These are phyloP conservation scores for Microbotryum lychnidis-dioicae DNA, from an alignment of 1,284 basidiomycete species.

Conservation along the genomic window DNA sequence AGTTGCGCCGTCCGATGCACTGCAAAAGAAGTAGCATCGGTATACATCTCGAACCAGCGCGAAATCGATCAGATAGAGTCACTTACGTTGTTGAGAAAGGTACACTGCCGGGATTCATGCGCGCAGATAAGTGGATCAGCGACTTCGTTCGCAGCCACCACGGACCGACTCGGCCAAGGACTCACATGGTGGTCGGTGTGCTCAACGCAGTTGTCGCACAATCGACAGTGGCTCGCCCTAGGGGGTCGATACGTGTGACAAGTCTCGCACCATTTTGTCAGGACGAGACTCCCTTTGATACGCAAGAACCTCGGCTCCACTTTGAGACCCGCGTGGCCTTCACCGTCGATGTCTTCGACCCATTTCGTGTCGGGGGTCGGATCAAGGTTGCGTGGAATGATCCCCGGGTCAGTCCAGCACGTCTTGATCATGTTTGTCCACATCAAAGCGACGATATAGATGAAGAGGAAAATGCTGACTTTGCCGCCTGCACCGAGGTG, in stretches of 20 bases:
- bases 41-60: neutral
- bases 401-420: conserved; percentile 79
- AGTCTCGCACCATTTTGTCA: conserved; percentile 61
- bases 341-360: conserved; percentile 40
- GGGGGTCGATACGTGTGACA: conserved; percentile 79
- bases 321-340: conserved; percentile 12
- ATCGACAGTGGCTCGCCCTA: conserved; percentile 81
- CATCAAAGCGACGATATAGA: conserved; percentile 30
- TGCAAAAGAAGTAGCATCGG: neutral
- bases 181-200: conserved; percentile 40
- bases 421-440: conserved; percentile 58
- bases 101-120: conserved; percentile 60
- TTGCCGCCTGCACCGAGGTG: conserved; percentile 69
- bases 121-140: neutral
- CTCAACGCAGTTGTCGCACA: conserved; percentile 94
- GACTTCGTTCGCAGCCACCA: neutral
- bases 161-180: neutral
- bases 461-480: conserved; percentile 58
- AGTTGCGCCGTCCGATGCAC: conserved; percentile 83
- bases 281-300: conserved; percentile 53
- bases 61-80: too few species aligned
- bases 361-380: conserved; percentile 57
- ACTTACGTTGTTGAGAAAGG: conserved; percentile 72
- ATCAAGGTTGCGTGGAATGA: conserved; percentile 76
- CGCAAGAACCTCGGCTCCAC: conserved; percentile 69